Evolutionary conservation across 2,329 filamentous ascomycete species (phyloP).

Genomic region (Ceratocystis destructans): DNA sequence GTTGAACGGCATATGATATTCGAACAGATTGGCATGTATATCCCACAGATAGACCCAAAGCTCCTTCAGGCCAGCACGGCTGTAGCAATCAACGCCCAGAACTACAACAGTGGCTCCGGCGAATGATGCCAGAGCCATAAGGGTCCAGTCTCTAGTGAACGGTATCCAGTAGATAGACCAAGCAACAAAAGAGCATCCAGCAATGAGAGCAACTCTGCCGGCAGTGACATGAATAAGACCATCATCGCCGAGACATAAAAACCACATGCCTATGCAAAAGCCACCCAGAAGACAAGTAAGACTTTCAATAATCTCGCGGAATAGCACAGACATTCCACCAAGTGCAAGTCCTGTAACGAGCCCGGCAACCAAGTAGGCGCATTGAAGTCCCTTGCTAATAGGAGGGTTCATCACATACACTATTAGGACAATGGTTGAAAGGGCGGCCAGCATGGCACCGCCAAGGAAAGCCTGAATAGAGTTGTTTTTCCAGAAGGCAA

Average conservation of each 20-base stretch:
- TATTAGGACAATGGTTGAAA: constrained; percentile 70
- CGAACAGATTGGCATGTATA: constrained; percentile 65
- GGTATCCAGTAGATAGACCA: constrained; percentile 68
- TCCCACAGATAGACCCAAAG: constrained; percentile 91
- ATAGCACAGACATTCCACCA: constrained; percentile 61
- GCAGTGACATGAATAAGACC: constrained; percentile 52
- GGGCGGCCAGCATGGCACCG: constrained; percentile 54
- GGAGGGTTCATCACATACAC: constrained; percentile 78
- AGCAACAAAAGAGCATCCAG: constrained; percentile 50
- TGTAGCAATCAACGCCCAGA: constrained; percentile 83
- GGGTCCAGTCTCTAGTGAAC: constrained; percentile 61
- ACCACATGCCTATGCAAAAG: constrained; percentile 81
- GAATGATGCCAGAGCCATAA: constrained; percentile 68
- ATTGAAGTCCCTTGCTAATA: constrained; percentile 61
- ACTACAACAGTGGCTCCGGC: constrained; percentile 65
- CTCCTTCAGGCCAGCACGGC: constrained; percentile 78
- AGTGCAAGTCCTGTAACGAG: constrained; percentile 60
- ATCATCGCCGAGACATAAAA: constrained; percentile 62
- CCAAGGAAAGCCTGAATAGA: constrained; percentile 73
- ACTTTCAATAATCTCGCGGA: constrained; percentile 66
- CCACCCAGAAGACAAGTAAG: constrained; percentile 80
- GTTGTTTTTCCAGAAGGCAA: constrained; percentile 63
- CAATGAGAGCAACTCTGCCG: constrained; percentile 62
- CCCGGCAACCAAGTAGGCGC: constrained; percentile 70
- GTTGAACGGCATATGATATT: constrained; percentile 64